Conservation (phyloP, 257 asterid species). For the Henckelia pumila region DNA sequence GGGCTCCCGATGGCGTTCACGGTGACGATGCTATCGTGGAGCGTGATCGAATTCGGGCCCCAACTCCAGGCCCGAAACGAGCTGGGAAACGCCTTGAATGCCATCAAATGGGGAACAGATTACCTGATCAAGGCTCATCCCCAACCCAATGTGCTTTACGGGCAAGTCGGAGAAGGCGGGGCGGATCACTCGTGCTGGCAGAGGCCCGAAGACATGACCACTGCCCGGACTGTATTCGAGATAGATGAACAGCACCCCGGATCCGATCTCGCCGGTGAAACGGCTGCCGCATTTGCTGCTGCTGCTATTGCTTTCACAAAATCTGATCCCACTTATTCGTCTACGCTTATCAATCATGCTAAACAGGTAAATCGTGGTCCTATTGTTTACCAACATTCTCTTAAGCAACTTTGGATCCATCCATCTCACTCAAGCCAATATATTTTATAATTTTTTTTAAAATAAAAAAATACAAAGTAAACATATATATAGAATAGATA, state of each 20-base stretch:
- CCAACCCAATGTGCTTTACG: conserved; percentile 47
- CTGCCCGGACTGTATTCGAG: conserved; percentile 36
- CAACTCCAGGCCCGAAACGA: conserved; percentile 34
- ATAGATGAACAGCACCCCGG: conserved; percentile 57
- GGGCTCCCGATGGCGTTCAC: conserved; percentile 76
- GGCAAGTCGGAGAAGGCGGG: conserved; percentile 60
- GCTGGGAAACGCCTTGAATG: conserved; percentile 32
- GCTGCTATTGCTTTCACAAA: conserved; percentile 43
- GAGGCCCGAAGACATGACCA: conserved; percentile 76
- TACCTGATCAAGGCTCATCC: conserved; percentile 68
- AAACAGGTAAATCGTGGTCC: conserved; percentile 34
- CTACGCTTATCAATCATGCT: conserved; percentile 45
- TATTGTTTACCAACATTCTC: no score
- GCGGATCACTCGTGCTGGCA: conserved; percentile 69
- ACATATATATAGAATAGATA: no score
- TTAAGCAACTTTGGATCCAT: no score
- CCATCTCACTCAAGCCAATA: no score
- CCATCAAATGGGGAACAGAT: conserved; percentile 69
- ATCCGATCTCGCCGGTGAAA: conserved; percentile 65
- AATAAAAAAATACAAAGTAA: no score
- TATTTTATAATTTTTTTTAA: no score
- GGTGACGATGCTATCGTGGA: conserved; percentile 65
- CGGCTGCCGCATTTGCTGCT: conserved; percentile 67
- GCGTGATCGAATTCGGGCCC: conserved; percentile 40
- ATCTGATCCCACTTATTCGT: conserved; percentile 28